Conservation (phyloP, 306 rosid genomes). For the Trifolium repens region DNA sequence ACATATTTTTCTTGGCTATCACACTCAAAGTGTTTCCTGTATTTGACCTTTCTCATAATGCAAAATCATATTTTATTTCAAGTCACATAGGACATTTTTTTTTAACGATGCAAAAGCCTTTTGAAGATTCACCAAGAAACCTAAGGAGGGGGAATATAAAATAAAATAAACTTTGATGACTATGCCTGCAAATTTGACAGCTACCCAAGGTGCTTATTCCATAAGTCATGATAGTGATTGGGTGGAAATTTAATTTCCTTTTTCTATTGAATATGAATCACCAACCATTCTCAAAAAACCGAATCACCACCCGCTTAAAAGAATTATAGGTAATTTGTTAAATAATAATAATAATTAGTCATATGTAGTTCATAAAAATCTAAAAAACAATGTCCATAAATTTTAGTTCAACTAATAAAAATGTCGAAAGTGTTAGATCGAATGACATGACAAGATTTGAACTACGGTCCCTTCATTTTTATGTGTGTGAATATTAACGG, state of each 20-base stretch:
- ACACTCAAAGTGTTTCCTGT: conserved; percentile 10
- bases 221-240: conserved; percentile 34
- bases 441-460: too few species aligned
- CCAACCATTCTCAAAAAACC: neutral
- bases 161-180: conserved; percentile 36
- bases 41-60: conserved; percentile 35
- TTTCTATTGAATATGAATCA: conserved; percentile 13
- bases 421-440: too few species aligned
- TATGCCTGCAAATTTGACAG: conserved; percentile 32
- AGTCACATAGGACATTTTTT: conserved; percentile 23
- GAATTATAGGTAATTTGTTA: too few species aligned
- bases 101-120: conserved; percentile 27
- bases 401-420: too few species aligned
- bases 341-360: too few species aligned
- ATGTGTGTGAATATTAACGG: too few species aligned
- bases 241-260: conserved; percentile 1
- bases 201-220: conserved; percentile 42
- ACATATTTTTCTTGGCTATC: conserved; percentile 17
- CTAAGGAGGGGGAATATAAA: conserved; percentile 5
- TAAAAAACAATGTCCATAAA: too few species aligned
- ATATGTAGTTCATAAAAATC: too few species aligned
- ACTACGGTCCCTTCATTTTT: too few species aligned
- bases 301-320: too few species aligned
- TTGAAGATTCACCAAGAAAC: conserved; percentile 39
- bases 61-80: conserved; percentile 37